phyloP scores from a whole-genome alignment of 2,329 filamentous ascomycete genomes.

The Lojkania enalia region DNA sequence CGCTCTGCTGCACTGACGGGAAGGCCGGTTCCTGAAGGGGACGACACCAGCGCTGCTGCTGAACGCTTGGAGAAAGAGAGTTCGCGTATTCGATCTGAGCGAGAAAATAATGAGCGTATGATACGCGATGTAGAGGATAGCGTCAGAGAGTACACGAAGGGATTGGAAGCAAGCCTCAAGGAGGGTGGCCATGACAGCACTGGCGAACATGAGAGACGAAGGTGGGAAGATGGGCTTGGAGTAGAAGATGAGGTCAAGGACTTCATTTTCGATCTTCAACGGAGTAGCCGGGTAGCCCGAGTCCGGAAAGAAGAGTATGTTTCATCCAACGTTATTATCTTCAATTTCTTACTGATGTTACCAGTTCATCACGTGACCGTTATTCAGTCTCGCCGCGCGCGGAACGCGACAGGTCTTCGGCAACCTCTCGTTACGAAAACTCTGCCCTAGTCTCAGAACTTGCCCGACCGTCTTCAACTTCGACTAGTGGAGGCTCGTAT shows the following conservation, averaged over 20 bases:
- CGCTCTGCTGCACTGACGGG: slow-evolving; percentile 90
- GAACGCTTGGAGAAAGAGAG: slow-evolving; percentile 89
- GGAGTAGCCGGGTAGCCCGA: slow-evolving; percentile 76
- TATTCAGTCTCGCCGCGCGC: slow-evolving; percentile 48
- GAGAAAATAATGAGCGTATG: slow-evolving; percentile 95
- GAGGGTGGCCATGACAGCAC: slow-evolving; percentile 74
- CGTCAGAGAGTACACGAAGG: slow-evolving; percentile 81
- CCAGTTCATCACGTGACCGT: slow-evolving; percentile 34
- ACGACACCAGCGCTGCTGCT: slow-evolving; percentile 77
- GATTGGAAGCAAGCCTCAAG: slow-evolving; percentile 85
- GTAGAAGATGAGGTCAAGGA: slow-evolving; percentile 97
- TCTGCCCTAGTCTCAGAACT: slow-evolving; percentile 51
- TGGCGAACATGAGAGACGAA: slow-evolving; percentile 84
- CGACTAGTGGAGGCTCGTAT: slow-evolving; percentile 67
- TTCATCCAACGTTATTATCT: not conserved
- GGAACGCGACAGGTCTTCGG: slow-evolving; percentile 29
- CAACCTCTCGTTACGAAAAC: slow-evolving; percentile 54
- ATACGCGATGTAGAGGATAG: slow-evolving; percentile 96
- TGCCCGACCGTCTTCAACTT: slow-evolving; percentile 58
- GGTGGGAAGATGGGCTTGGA: slow-evolving; percentile 94
- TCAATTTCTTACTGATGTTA: slow-evolving; percentile 18
- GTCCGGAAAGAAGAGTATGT: slow-evolving; percentile 65
- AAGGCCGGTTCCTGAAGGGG: slow-evolving; percentile 70
- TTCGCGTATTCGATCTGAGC: slow-evolving; percentile 77
- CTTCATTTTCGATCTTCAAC: slow-evolving; percentile 95